Evolutionary conservation across 75 land plant genomes (phyloP).

Genomic region (Sequoiadendron giganteum): DNA sequence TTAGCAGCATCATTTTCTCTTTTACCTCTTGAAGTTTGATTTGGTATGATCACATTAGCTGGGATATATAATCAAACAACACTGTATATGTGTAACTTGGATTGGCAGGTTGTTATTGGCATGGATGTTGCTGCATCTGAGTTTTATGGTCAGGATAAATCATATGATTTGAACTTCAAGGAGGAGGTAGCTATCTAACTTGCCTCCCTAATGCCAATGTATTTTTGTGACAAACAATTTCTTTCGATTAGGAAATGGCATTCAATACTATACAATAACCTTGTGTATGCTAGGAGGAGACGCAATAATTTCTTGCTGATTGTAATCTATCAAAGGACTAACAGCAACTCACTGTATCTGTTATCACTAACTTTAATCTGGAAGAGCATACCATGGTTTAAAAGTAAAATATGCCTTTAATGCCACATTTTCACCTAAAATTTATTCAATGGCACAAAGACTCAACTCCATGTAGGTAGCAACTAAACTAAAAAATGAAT

Average conservation of each 20-base stretch:
- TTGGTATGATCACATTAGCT: neutral
- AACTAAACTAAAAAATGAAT: no score
- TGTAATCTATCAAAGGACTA: neutral
- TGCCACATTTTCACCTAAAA: no score
- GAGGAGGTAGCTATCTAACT: constrained; percentile 59
- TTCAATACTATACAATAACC: neutral
- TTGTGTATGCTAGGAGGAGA: neutral
- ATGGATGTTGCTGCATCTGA: constrained; percentile 99
- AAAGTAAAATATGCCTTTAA: neutral
- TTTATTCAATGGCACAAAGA: no score
- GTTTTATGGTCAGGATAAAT: constrained; percentile 76
- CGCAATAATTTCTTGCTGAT: neutral
- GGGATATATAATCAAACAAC: neutral
- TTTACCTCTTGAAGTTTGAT: neutral
- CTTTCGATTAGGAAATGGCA: neutral
- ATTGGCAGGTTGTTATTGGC: constrained; percentile 88
- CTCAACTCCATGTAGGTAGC: no score
- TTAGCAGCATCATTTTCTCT: constrained; percentile 27
- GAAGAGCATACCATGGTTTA: neutral
- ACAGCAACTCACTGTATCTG: neutral
- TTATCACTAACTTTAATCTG: no score
- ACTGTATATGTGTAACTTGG: neutral
- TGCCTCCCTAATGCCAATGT: neutral
- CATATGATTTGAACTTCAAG: constrained; percentile 96
- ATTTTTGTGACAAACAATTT: neutral